Base-by-base conservation (phyloP, 2,329 filamentous ascomycete genomes). In the Pestalotiopsis sp. region DNA sequence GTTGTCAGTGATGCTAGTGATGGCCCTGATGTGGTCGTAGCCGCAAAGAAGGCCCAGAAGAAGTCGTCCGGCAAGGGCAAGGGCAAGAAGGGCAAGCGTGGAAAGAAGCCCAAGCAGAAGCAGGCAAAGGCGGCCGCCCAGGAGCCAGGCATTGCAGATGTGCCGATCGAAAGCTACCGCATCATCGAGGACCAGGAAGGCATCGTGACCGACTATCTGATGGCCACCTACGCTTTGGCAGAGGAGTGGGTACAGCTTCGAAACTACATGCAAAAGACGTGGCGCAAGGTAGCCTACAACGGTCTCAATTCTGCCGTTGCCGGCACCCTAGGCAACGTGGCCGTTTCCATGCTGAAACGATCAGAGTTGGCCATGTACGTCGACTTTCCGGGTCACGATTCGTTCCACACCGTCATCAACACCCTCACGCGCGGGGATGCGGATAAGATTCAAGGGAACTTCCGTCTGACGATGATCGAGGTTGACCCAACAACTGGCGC, bases 261-360 rank as follows among this genome's bases (percentile, higher is more conserved):
- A n/a, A 27, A 64, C n/a, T 78, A 79, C 57, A 62, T 82, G 1
- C 83, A 85, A 67, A 70, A 69, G 0, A 11, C 80, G 2, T 87
- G 84, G 85, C 74, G 71, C 1, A 76, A 85, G 11, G 82, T 85
- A 4, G 80, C 82, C 1, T 85, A 85, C 66, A 69, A 79, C 1
- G 79, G 76, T 3, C 75, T 86, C 14, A 86, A 87, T 69, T 77
- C 76, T 58, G 84, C 82, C 1, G 77, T 84, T n/a, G 85, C 83
- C 1, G 84, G 80, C 1, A 73, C 79, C 0, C 25, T 85, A 27
- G 82, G 80, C 5, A 83, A 80, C 60, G 66, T 83, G 6, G 82
- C 82, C 14, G 73, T 85, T 23, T 74, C 74, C 13, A 82, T 83
- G 77, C 71, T 86, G 27, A 79, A 82, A 65, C 74, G 78, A 62